phyloP scores from a whole-genome alignment of 768 basidiomycete species.

The Podaxis carcinomalis region DNA sequence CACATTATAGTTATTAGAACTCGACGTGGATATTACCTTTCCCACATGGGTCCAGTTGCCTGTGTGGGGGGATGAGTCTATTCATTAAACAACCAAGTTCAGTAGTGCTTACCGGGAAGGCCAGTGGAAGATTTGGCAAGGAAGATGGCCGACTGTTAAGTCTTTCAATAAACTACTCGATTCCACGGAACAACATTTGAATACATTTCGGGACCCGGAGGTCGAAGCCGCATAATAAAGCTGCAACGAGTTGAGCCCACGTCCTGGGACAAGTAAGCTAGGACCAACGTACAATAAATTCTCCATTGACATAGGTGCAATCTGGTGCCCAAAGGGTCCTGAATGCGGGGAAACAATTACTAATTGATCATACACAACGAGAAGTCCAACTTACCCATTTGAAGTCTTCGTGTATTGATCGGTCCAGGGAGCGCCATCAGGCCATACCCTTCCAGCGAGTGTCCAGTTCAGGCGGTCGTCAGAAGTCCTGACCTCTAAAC shows the following conservation, averaged over 20 bases:
- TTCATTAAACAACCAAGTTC: neutral
- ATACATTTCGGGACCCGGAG: constrained; percentile 47
- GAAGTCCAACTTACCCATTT: constrained; percentile 31
- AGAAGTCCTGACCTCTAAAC: constrained; percentile 47
- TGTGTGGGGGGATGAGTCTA: constrained; percentile 7
- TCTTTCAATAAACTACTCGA: neutral
- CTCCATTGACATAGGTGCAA: constrained; percentile 27
- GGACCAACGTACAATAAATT: constrained; percentile 22
- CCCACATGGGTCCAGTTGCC: constrained; percentile 44
- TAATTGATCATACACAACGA: neutral
- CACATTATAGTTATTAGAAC: constrained; percentile 38
- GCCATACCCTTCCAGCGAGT: constrained; percentile 40
- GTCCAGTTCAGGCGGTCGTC: constrained; percentile 45
- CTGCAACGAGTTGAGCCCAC: constrained; percentile 20
- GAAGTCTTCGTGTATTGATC: constrained; percentile 42
- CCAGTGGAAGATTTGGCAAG: constrained; percentile 50
- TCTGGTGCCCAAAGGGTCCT: constrained; percentile 38
- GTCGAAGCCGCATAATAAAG: constrained; percentile 52
- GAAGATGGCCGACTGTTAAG: constrained; percentile 44
- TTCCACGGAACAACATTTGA: neutral
- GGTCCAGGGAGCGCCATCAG: constrained; percentile 47
- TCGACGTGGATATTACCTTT: constrained; percentile 39
- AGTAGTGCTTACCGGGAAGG: constrained; percentile 26
- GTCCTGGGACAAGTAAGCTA: neutral
- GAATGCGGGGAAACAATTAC: neutral